Base-by-base conservation (phyloP, 2,329 filamentous ascomycete genomes). In the Epichloe baconii region DNA sequence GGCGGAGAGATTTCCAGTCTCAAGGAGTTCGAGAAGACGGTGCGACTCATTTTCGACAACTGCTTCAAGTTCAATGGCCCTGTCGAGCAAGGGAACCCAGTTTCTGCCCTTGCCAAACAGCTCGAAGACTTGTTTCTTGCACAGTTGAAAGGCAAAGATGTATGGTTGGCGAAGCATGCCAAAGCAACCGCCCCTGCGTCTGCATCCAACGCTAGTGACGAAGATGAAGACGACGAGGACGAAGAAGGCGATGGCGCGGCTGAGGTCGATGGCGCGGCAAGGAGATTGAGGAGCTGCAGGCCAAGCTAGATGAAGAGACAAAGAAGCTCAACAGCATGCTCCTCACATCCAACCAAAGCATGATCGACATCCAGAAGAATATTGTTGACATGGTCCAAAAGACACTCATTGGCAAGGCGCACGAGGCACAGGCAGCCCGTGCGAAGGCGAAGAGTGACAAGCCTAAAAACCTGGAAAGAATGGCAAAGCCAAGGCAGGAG, bases 61-160 rank as follows among this genome's bases (percentile, higher is more conserved):
- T 96, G 91, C 66, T 88, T 82, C 72, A 84, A 85, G 56, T 98
- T 97, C 77, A 98, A 98, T 59, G 72, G 74, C 3, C 72, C 77
- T 0, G 61, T 64, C 3, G 59, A 62, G 0, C 64, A 68, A 50
- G 83, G 81, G 8, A 88, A 94, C 55, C 76, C 82, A 1, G 86
- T 94, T 15, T 83, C 87, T 52, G 66, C 75, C 34, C 75, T 85
- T 57, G 91, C 88, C 12, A 81, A 85, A 58, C 72, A 82, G 53
- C 72, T 95, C 3, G 82, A 95, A 64, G 76, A 79, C 4, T 63
- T 91, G 1, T 96, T 95, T 67, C 82, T 87, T 54, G 66, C 68
- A 5, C 77, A 89, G 61, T 89, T 91, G 82, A 74, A 76, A 7
- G 81, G 83, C 60, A 96, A 95, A 69, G 77, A 86, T 17, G 77